These are phyloP conservation scores for Zarea fungicola DNA, from an alignment of 2,329 filamentous ascomycete genomes.

Conservation along the genomic window DNA sequence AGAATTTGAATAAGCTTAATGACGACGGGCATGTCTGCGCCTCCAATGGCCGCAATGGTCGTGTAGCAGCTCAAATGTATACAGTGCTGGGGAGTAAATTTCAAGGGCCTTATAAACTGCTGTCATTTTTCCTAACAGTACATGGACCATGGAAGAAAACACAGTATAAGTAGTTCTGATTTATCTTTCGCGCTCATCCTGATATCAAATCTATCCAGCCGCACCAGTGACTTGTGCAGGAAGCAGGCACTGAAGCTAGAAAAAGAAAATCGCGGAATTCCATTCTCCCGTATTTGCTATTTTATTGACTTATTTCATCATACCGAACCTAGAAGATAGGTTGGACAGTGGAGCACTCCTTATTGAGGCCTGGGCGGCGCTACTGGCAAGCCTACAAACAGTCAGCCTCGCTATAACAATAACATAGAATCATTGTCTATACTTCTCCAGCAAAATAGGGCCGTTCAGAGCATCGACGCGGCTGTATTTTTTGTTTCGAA, in stretches of 20 bases:
- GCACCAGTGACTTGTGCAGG: not conserved
- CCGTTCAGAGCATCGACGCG: slow-evolving; percentile 89
- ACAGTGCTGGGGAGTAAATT: no score
- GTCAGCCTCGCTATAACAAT: slow-evolving; percentile 20
- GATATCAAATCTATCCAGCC: not conserved
- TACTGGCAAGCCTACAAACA: slow-evolving; percentile 50
- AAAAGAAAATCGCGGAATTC: slow-evolving; percentile 4
- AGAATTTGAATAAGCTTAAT: slow-evolving; percentile 37
- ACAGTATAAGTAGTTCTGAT: not conserved
- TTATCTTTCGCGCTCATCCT: not conserved
- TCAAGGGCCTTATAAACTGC: not conserved
- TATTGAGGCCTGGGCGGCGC: slow-evolving; percentile 53
- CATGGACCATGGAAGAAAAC: not conserved
- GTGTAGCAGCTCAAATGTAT: no score
- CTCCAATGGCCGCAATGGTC: not conserved
- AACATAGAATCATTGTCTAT: slow-evolving; percentile 24
- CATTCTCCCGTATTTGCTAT: slow-evolving; percentile 9
- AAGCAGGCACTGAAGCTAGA: not conserved
- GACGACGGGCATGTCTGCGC: no score
- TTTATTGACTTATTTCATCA: slow-evolving; percentile 41
- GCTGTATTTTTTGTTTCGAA: slow-evolving; percentile 87
- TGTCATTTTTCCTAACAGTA: not conserved
- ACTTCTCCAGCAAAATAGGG: slow-evolving; percentile 88
- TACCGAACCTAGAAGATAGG: slow-evolving; percentile 70
- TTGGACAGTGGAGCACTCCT: slow-evolving; percentile 62